Conservation (phyloP, 805 yeast species). For the Nakazawaea ambrosiae region DNA sequence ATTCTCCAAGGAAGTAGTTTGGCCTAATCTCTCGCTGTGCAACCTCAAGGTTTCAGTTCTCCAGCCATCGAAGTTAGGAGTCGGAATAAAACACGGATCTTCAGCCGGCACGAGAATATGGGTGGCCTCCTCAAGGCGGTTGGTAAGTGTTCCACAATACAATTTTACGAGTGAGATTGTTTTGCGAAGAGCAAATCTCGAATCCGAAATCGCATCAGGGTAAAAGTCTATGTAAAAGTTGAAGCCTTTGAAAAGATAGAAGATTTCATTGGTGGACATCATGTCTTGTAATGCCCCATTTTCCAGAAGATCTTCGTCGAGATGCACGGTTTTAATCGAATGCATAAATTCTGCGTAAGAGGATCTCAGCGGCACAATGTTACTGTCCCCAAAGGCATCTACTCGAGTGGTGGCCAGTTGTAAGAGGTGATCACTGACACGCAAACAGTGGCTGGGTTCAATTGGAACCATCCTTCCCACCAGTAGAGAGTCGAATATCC, state of each 20-base stretch:
- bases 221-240: conserved; percentile 24
- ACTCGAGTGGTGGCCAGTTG: conserved; percentile 26
- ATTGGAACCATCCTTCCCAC: conserved; percentile 35
- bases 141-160: conserved; percentile 37
- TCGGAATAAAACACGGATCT: too few relatives aligned
- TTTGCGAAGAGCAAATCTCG: conserved; percentile 12
- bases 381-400: conserved; percentile 64
- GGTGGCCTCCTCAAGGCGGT: conserved; percentile 24
- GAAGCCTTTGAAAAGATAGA: conserved; percentile 27
- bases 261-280: too few relatives aligned
- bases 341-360: neutral
- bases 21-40: too few relatives aligned
- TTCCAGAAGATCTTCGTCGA: too few relatives aligned
- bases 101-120: conserved; percentile 30
- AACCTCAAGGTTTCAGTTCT: too few relatives aligned
- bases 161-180: conserved; percentile 23
- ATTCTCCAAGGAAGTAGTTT: neutral
- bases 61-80: too few relatives aligned
- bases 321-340: too few relatives aligned
- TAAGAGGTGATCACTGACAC: conserved; percentile 26
- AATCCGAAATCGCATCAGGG: conserved; percentile 6
- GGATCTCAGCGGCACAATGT: conserved; percentile 11
- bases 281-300: too few relatives aligned
- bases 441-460: conserved; percentile 55
- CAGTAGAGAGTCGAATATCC: conserved; percentile 65